phyloP scores from a whole-genome alignment of 805 yeast species.

The Yarrowia sp. region DNA sequence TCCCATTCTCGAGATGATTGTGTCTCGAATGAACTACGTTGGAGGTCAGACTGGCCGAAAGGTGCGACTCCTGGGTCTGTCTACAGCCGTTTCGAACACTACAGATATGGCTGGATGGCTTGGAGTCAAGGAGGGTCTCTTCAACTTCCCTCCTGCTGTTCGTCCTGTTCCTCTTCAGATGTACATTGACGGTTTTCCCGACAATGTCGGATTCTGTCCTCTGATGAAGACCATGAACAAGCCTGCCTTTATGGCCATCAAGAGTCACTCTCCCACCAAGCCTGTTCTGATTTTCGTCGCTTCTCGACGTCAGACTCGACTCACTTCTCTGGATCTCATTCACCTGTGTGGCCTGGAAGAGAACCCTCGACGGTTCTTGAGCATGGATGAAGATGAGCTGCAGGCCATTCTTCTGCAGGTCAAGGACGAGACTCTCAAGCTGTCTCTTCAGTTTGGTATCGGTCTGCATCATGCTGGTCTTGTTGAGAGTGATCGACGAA shows the following conservation, averaged over 20 bases:
- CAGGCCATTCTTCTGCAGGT: constrained; percentile 60
- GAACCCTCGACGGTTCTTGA: constrained; percentile 72
- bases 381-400: constrained; percentile 69
- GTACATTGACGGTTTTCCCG: constrained; percentile 88
- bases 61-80: constrained; percentile 74
- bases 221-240: constrained; percentile 87
- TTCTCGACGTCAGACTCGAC: constrained; percentile 80
- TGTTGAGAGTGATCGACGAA: constrained; percentile 72
- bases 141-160: constrained; percentile 81
- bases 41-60: constrained; percentile 66
- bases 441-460: constrained; percentile 79
- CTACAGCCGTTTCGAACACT: constrained; percentile 87
- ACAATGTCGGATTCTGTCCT: constrained; percentile 79
- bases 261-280: constrained; percentile 84
- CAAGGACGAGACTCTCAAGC: constrained; percentile 80
- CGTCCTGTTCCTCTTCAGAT: constrained; percentile 86
- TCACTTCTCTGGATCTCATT: constrained; percentile 79
- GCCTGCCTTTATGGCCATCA: constrained; percentile 91
- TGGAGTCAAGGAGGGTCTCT: constrained; percentile 72
- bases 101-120: constrained; percentile 87
- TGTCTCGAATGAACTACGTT: constrained; percentile 81
- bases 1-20: constrained; percentile 86
- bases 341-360: constrained; percentile 81
- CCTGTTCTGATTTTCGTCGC: constrained; percentile 88
- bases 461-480: constrained; percentile 85